Evolutionary conservation across 768 basidiomycete species (phyloP), one percentile per base, ranked within the genome.

Genomic region (Kwoniella dendrophila): DNA sequence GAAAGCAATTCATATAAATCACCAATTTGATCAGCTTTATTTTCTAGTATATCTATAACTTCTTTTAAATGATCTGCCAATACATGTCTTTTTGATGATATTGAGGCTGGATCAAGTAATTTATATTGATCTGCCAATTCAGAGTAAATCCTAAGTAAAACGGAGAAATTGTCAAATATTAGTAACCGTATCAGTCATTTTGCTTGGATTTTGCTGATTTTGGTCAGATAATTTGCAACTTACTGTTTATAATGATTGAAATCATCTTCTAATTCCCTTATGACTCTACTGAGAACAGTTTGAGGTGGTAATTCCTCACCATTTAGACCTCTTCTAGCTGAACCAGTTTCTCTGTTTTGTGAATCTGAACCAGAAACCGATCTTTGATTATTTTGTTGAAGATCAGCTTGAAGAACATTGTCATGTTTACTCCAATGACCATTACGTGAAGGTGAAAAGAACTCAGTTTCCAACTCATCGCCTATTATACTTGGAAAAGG

Each of bases 1-100:
- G 82, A 83, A 66, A 96, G 81, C 32, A 92, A 82, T 69, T 90
- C 90, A 78, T 94, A 94, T 26, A 96, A 79, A 0, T 89, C 86
- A n/a, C 92, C 88, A 60, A 97, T 94, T 78, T 95, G 92, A 80
- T 95, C 90, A 24, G 92, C 92, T 90, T 94, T 97, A 70, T 87
- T 86, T 72, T 98, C 96, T 38, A 99, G 82, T 45, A 89, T 83
- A 75, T 95, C 90, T 48, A 98, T 90, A 7, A 97, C 91, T 71
- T 96, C 92, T 32, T 85, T 86, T 57, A 99, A 82, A 75, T 95
- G 95, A 59, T 86, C 85, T 0, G 94, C 92, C 20, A 97, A 82
- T n/a, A 88, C 83, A 62, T 90, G 90, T 33, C 96, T 84, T 76
- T 90, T 90, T 22, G 83, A 84, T 1, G 88, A 87, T 70, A 92